Base-by-base conservation (phyloP, 176 grass and related monocot genomes). In the Rhynchospora pubera region DNA sequence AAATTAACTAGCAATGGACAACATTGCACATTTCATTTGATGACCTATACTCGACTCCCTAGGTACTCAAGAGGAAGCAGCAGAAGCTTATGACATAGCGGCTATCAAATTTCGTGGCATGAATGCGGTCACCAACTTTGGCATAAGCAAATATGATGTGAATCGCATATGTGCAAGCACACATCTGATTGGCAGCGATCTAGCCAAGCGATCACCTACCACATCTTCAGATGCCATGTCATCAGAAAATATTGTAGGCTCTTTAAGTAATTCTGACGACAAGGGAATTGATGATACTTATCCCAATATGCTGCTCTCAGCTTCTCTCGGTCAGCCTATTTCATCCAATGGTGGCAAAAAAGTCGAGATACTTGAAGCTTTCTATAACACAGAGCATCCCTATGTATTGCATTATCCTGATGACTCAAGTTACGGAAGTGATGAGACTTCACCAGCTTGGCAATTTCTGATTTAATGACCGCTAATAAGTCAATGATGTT, bases 41-140 rank as follows among this genome's bases (percentile, higher is more conserved):
- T 51, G 59, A 26, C 32, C 15, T 8, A 24, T 4, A 81, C 28
- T 11, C 62, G 51, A 47, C 6, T 47, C 24, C 51, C 62, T 78
- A 97, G 94, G 94, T 66, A 97, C 94, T n/a, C 94, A 97, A 72
- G 94, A 97, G 87, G 94, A 97, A 77, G 94, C 94, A 2, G 94
- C 94, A 5, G 94, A 97, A 84, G 94, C 91, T 18, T 97, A 97
- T 58, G 94, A 97, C 86, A 97, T 97, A 45, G 94, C 94, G 1
- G 94, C 94, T 48, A 97, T 97, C 89, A 97, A 97, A 85, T 97
- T 97, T 80, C 91, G 94, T 0, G 94, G 94, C 30, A 85, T 88
- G n/a, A 97, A 87, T 84, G 94, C 94, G 1, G 91, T 97, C 61
- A 97, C 94, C 60, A 97, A 97, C 88, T 97, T 97, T 44, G 91